These are phyloP conservation scores for Fusarium protoensiforme DNA, from an alignment of 2,329 filamentous ascomycete species.

Conservation along the genomic window DNA sequence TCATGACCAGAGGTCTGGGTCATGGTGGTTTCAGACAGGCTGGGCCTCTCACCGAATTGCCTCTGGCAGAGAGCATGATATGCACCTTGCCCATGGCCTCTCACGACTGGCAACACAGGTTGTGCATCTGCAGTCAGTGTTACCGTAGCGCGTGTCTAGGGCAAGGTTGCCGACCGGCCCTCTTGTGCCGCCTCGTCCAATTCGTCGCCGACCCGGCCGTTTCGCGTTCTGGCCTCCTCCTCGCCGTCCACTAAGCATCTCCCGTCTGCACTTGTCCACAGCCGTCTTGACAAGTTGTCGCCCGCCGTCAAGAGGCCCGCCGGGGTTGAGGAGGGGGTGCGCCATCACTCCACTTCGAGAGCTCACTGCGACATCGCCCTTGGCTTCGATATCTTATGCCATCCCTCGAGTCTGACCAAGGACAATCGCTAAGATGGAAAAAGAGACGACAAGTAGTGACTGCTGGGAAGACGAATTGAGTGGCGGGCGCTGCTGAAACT, in stretches of 20 bases:
- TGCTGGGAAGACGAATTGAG: slow-evolving; percentile 22
- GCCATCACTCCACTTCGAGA: slow-evolving; percentile 40
- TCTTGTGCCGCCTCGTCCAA: slow-evolving; percentile 20
- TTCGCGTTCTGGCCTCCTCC: slow-evolving; percentile 29
- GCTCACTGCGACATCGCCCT: slow-evolving; percentile 37
- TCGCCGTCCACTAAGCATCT: slow-evolving; percentile 20
- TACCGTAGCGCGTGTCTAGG: slow-evolving; percentile 34
- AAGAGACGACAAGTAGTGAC: neutral
- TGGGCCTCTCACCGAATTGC: slow-evolving; percentile 9
- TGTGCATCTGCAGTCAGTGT: slow-evolving; percentile 34
- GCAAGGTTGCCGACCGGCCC: slow-evolving; percentile 30
- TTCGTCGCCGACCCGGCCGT: slow-evolving; percentile 27
- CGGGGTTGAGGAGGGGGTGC: slow-evolving; percentile 36
- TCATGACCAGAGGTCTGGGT: slow-evolving; percentile 20
- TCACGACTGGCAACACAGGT: slow-evolving; percentile 26
- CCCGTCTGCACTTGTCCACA: slow-evolving; percentile 31
- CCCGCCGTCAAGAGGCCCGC: slow-evolving; percentile 31
- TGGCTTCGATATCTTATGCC: slow-evolving; percentile 23
- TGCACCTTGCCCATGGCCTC: slow-evolving; percentile 22
- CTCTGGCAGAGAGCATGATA: slow-evolving; percentile 23
- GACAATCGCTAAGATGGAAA: neutral
- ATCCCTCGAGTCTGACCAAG: slow-evolving; percentile 2
- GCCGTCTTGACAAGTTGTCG: slow-evolving; percentile 38
- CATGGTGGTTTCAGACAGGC: slow-evolving; percentile 14
- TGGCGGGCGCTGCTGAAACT: slow-evolving; percentile 33